phyloP scores from a whole-genome alignment of 352 stramenopile species.

The Globisporangium echinulatum region DNA sequence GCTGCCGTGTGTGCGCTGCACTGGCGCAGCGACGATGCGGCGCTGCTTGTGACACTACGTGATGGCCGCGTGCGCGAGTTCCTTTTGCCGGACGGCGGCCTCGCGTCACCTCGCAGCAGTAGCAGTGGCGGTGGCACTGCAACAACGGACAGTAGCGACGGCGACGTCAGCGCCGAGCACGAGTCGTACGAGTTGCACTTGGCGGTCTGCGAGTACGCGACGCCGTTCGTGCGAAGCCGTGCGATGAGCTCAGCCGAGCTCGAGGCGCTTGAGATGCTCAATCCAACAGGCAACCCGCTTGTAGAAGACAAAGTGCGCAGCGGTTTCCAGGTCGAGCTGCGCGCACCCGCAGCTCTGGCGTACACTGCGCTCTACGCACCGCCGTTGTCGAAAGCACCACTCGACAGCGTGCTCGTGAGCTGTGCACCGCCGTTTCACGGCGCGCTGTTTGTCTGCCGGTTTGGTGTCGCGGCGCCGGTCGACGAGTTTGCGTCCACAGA shows the following conservation, averaged over 20 bases:
- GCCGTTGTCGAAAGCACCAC: background rate
- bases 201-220: constrained; percentile 25
- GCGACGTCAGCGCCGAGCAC: constrained; percentile 20
- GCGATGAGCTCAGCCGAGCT: constrained; percentile 49
- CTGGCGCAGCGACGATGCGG: constrained; percentile 65
- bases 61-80: constrained; percentile 65
- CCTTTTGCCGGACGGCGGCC: constrained; percentile 30
- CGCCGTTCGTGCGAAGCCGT: constrained; percentile 33
- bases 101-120: constrained; percentile 5
- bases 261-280: constrained; percentile 33
- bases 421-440: constrained; percentile 28
- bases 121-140: background rate
- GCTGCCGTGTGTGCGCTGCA: constrained; percentile 31
- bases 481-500: constrained; percentile 39
- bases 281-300: constrained; percentile 27
- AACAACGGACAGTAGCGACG: constrained; percentile 2
- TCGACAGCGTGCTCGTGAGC: constrained; percentile 45
- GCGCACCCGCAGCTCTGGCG: constrained; percentile 15
- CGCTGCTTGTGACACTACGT: constrained; percentile 58
- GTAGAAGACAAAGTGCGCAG: constrained; percentile 42
- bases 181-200: constrained; percentile 53
- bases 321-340: constrained; percentile 42
- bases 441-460: constrained; percentile 29
- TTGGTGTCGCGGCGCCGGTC: constrained; percentile 20
- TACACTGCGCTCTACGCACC: constrained; percentile 33